phyloP scores from a whole-genome alignment of 2,329 filamentous ascomycete genomes.

The Aureobasidium namibiae region DNA sequence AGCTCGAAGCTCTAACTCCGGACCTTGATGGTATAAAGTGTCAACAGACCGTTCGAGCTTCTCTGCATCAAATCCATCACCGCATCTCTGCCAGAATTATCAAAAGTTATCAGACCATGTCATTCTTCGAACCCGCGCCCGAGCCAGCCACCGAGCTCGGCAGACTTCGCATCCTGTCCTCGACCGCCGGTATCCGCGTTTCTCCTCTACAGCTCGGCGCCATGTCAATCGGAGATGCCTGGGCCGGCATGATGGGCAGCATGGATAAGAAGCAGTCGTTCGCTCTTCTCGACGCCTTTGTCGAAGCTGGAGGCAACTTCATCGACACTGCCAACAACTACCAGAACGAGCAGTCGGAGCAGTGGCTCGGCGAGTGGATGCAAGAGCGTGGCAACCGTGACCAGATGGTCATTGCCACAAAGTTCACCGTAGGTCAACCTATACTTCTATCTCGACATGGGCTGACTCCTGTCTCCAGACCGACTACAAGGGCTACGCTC shows the following conservation, averaged over 20 bases:
- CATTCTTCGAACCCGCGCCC: constrained; percentile 21
- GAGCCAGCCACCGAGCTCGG: constrained; percentile 37
- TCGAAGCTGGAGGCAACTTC: constrained; percentile 28
- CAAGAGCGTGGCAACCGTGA: constrained; percentile 35
- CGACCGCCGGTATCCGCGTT: constrained; percentile 44
- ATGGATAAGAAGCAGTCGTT: constrained; percentile 25
- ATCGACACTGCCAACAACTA: constrained; percentile 30
- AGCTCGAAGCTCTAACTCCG: constrained; percentile 2
- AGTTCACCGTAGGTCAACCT: constrained; percentile 33
- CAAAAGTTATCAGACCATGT: not conserved
- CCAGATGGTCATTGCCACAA: constrained; percentile 48
- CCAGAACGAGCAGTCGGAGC: constrained; percentile 27
- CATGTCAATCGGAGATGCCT: constrained; percentile 48
- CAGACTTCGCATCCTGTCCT: constrained; percentile 44
- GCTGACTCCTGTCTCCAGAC: constrained; percentile 9
- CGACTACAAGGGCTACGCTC: constrained; percentile 19
- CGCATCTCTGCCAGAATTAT: not conserved
- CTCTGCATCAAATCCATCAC: not conserved
- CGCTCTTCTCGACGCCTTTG: constrained; percentile 27
- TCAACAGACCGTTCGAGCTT: too few relatives aligned
- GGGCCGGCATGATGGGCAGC: constrained; percentile 27
- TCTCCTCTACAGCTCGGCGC: constrained; percentile 46
- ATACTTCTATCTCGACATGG: not conserved
- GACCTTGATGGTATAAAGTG: not conserved
- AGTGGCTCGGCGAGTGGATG: constrained; percentile 39